Conservation (phyloP, 2,329 filamentous ascomycete genomes). For the Zelopaecilomyces penicillatus region DNA sequence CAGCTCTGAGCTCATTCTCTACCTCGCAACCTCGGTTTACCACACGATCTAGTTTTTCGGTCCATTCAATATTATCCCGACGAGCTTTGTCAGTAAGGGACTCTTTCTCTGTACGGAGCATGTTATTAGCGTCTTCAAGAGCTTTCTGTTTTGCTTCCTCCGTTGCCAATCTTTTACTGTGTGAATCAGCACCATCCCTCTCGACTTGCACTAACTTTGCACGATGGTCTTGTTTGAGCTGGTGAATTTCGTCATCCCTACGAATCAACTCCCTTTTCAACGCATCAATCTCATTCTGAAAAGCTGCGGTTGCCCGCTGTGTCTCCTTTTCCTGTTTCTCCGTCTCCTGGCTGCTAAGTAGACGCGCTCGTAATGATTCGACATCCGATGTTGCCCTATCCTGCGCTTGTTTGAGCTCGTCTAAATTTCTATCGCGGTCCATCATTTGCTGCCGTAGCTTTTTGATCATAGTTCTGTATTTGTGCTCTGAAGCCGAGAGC, state of each 20-base stretch:
- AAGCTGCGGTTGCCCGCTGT: slow-evolving; percentile 44
- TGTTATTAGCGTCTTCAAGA: slow-evolving; percentile 48
- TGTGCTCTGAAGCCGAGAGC: slow-evolving; percentile 77
- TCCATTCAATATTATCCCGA: slow-evolving; percentile 61
- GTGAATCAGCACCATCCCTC: slow-evolving; percentile 55
- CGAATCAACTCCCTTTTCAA: slow-evolving; percentile 45
- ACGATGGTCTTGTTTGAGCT: slow-evolving; percentile 61
- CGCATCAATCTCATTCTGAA: slow-evolving; percentile 28
- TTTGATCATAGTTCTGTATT: slow-evolving; percentile 74
- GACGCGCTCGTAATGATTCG: slow-evolving; percentile 36
- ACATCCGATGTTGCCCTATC: slow-evolving; percentile 50
- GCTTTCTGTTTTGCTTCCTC: slow-evolving; percentile 50
- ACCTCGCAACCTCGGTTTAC: slow-evolving; percentile 58
- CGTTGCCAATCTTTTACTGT: slow-evolving; percentile 59
- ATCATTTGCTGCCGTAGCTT: slow-evolving; percentile 61
- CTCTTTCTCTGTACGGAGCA: slow-evolving; percentile 72
- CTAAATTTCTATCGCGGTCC: slow-evolving; percentile 57
- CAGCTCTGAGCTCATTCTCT: slow-evolving; percentile 73
- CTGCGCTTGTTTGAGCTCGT: slow-evolving; percentile 49
- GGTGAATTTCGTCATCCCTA: slow-evolving; percentile 56
- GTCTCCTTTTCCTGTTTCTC: slow-evolving; percentile 47
- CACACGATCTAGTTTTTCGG: slow-evolving; percentile 64
- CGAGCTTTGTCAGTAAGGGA: slow-evolving; percentile 62
- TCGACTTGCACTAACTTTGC: slow-evolving; percentile 57
- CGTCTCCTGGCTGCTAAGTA: slow-evolving; percentile 41